These are phyloP conservation scores for Trichoderma gamsii DNA, from an alignment of 495 filamentous ascomycete genomes.

Conservation along the genomic window DNA sequence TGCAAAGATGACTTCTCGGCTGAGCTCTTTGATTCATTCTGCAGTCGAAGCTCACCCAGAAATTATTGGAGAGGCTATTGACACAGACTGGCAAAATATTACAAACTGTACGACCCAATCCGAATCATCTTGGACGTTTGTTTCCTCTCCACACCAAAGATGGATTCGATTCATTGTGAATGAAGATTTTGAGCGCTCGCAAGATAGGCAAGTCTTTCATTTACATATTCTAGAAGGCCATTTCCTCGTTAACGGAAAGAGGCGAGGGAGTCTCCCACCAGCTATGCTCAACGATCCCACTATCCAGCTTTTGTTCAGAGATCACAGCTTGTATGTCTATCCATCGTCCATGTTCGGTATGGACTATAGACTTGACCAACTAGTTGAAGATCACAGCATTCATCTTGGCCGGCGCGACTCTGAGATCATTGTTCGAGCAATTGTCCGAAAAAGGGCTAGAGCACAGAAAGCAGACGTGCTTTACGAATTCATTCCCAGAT, in stretches of 20 bases:
- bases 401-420: slow-evolving; percentile 42
- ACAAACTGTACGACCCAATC: not conserved
- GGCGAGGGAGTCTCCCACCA: not conserved
- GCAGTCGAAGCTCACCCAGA: not conserved
- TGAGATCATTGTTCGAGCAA: slow-evolving; percentile 35
- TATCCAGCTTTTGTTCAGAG: not conserved
- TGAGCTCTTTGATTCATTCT: not conserved
- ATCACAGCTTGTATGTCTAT: not conserved
- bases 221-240: not conserved
- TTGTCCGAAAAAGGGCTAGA: not conserved
- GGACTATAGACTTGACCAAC: not conserved
- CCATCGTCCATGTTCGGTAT: not conserved
- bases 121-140: not conserved
- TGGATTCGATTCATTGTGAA: not conserved
- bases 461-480: slow-evolving; percentile 1
- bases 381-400: slow-evolving; percentile 19
- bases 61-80: not conserved
- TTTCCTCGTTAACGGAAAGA: not conserved
- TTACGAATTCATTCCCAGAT: slow-evolving; percentile 33
- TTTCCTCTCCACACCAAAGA: not conserved
- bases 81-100: not conserved
- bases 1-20: not conserved
- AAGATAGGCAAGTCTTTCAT: not conserved
- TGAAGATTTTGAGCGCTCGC: not conserved
- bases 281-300: not conserved